Conservation (phyloP, 169 alveolate genomes). For the Theileria annulata region DNA sequence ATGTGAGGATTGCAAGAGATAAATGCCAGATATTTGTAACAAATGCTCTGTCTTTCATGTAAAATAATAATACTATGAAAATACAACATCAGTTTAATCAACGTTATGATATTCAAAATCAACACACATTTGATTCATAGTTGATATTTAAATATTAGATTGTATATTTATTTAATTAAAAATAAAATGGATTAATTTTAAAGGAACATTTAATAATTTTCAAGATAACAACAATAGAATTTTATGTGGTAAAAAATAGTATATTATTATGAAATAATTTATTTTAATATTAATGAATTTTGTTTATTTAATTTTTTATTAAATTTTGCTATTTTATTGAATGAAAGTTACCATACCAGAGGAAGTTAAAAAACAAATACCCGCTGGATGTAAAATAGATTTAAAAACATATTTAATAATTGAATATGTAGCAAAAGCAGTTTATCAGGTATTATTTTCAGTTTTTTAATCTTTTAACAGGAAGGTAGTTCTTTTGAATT, state of each 20-base stretch:
- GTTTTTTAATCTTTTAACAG: background rate
- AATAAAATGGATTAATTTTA: background rate
- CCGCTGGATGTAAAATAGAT: constrained; percentile 26
- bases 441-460: constrained; percentile 18
- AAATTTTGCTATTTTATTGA: background rate
- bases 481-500: constrained; percentile 56
- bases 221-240: background rate
- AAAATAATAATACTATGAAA: background rate
- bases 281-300: background rate
- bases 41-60: background rate
- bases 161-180: background rate
- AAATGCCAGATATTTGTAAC: background rate
- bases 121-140: constrained; percentile 2
- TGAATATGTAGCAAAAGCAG: constrained; percentile 50
- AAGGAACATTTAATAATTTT: background rate
- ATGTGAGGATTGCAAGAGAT: background rate
- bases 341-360: constrained; percentile 17
- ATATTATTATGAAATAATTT: background rate
- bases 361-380: constrained; percentile 19
- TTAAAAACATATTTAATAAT: constrained; percentile 27
- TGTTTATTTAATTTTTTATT: background rate
- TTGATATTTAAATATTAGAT: background rate
- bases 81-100: too few relatives aligned
- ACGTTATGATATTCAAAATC: too few relatives aligned
- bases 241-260: background rate